Base-by-base conservation (phyloP, 2,329 filamentous ascomycete species). In the Pseudocercospora eumusae region DNA sequence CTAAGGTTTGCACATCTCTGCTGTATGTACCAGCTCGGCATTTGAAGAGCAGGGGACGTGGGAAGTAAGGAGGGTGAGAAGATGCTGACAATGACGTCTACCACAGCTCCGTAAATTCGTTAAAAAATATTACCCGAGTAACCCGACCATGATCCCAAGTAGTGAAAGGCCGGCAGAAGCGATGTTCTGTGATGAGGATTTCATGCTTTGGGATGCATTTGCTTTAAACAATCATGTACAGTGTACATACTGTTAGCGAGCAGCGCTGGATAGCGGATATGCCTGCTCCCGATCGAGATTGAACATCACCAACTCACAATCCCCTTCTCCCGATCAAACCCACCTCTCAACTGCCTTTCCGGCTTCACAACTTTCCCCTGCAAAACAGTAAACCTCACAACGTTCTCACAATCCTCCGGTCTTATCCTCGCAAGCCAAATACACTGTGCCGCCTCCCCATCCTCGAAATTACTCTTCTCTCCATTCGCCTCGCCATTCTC, bases 331-430 rank as follows among this genome's bases (percentile, higher is more conserved):
- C 95, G 82, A 81, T 99, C 92, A 78, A 98, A 99, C 0, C 95
- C 95, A 25, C 91, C 95, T 63, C 95, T 81, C 66, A 99, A 76
- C 81, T 98, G 93, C 59, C 83, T 83, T 73, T 88, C 89, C 0
- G 93, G 91, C 82, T 97, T 96, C 57, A 98, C 87, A 25, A 98
- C 86, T 80, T 97, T 98, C 23, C 95, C 95, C 79, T 96, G 90
- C 71, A 98, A 76, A 2, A 99, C 84, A 0, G 95, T 98, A 75
- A 90, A 97, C 73, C 86, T 84, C 47, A 99, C 86, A 63, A 99
- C 86, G 66, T 95, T 96, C 82, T 97, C 93, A 72, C 92, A 96
- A 73, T 98, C 92, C 78, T 96, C 90, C 0, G 93, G 93, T 73
- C 81, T 79, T 18, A 97, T 88, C 61, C 93, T 82, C 20, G 91